Conservation (phyloP, 495 filamentous ascomycete genomes). For the Staphylotrichum longicolle region DNA sequence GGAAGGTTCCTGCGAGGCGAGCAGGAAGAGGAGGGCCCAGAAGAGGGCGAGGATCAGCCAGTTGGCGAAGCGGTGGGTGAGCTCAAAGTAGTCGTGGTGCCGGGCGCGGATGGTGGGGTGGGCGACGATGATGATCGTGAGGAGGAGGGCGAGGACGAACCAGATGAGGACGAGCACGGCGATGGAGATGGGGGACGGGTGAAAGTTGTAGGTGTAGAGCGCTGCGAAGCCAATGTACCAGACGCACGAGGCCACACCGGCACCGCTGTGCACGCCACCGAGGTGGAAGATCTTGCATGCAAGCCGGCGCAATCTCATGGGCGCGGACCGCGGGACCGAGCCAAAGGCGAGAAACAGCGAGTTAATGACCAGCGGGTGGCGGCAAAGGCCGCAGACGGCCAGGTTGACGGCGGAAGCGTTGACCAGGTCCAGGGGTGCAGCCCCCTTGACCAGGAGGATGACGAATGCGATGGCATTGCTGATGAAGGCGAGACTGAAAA, state of each 20-base stretch:
- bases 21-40: conserved; percentile 60
- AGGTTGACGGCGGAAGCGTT: conserved; percentile 48
- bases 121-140: conserved; percentile 44
- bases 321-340: conserved; percentile 56
- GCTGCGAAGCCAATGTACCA: conserved; percentile 62
- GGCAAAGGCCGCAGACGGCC: conserved; percentile 54
- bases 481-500: conserved; percentile 35
- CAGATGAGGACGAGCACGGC: conserved; percentile 36
- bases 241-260: conserved; percentile 61
- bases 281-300: conserved; percentile 73
- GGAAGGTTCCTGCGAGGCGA: conserved; percentile 35
- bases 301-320: conserved; percentile 60
- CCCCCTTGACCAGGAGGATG: conserved; percentile 28
- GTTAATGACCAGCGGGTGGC: conserved; percentile 74
- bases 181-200: conserved; percentile 21
- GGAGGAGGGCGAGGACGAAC: conserved; percentile 40
- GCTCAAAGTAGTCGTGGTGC: conserved; percentile 63
- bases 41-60: conserved; percentile 62
- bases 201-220: conserved; percentile 48
- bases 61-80: conserved; percentile 62
- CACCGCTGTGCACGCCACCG: conserved; percentile 72
- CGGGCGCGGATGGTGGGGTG: conserved; percentile 53
- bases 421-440: conserved; percentile 31
- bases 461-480: conserved; percentile 35
- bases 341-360: conserved; percentile 60